A percentile compares a stretch with the other conserved stretches of the same genome.
Conservation (phyloP, 257 asterid species). For the Solanum bukasovii region DNA sequence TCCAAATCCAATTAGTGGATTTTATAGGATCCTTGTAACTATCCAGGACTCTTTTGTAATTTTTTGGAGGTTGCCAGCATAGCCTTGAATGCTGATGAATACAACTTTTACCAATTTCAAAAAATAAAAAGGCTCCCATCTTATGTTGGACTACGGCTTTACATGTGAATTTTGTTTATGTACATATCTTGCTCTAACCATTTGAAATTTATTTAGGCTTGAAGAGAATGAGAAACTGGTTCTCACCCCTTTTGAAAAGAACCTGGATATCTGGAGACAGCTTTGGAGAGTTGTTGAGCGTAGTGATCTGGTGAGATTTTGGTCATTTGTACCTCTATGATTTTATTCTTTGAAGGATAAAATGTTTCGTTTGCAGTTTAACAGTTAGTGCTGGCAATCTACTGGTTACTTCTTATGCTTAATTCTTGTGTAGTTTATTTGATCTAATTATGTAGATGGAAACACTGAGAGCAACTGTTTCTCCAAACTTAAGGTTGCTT, state of each 20-base stretch:
- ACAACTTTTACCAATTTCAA: neutral
- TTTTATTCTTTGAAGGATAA: neutral
- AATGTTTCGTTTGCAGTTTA: neutral
- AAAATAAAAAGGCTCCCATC: neutral
- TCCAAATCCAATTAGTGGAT: neutral
- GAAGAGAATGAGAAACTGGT: conserved; percentile 92
- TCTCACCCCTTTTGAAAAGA: conserved; percentile 97
- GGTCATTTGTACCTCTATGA: neutral
- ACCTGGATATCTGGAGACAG: conserved; percentile 97
- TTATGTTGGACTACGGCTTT: neutral
- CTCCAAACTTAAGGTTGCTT: neutral
- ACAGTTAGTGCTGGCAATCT: neutral
- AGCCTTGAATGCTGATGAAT: neutral
- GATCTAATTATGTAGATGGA: neutral
- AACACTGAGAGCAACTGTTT: neutral
- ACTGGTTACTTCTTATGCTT: neutral
- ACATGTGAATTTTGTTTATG: neutral
- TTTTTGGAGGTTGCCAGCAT: neutral
- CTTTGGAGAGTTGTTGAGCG: conserved; percentile 99
- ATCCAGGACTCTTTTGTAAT: neutral
- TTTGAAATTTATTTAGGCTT: conserved; percentile 44
- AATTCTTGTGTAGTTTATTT: neutral
- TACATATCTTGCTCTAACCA: neutral
- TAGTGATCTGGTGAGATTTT: conserved; percentile 79
- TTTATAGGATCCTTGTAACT: neutral